Evolutionary conservation across 768 basidiomycete genomes (phyloP).

Genomic region (Scleroderma bovista): DNA sequence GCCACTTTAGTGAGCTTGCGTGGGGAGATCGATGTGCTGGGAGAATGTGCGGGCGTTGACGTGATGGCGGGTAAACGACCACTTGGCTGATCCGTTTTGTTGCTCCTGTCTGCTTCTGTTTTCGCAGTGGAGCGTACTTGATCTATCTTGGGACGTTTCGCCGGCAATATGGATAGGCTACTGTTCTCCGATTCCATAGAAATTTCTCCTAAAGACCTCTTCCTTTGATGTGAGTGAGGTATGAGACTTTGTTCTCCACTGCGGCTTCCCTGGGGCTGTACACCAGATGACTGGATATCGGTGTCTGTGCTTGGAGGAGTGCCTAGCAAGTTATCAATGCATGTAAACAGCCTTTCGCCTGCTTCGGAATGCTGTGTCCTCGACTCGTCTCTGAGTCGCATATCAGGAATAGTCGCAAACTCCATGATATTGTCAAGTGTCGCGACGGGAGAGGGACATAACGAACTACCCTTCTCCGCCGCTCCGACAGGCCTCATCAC

Average conservation of each 20-base stretch:
- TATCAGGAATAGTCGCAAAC: neutral
- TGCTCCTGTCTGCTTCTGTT: neutral
- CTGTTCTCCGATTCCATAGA: constrained; percentile 3
- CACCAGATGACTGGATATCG: too few relatives aligned
- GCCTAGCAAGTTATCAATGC: constrained; percentile 12
- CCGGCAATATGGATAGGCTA: neutral
- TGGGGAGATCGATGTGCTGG: neutral
- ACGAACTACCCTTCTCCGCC: neutral
- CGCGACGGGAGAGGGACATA: constrained; percentile 12
- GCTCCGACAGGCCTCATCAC: neutral
- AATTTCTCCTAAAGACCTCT: neutral
- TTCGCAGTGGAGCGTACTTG: neutral
- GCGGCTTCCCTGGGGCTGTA: neutral
- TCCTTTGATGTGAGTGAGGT: neutral
- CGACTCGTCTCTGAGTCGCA: neutral
- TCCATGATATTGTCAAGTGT: constrained; percentile 6
- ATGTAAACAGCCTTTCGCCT: constrained; percentile 8
- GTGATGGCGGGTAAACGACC: neutral
- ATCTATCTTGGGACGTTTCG: constrained; percentile 16
- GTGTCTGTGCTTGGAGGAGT: neutral
- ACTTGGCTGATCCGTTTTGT: neutral
- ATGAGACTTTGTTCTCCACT: neutral
- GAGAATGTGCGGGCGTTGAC: neutral
- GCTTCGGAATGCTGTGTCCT: neutral
- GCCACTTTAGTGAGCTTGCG: neutral